Evolutionary conservation across 345 rosid genomes (phyloP), one percentile per base, ranked within the genome.

Genomic region (Salix exigua): DNA sequence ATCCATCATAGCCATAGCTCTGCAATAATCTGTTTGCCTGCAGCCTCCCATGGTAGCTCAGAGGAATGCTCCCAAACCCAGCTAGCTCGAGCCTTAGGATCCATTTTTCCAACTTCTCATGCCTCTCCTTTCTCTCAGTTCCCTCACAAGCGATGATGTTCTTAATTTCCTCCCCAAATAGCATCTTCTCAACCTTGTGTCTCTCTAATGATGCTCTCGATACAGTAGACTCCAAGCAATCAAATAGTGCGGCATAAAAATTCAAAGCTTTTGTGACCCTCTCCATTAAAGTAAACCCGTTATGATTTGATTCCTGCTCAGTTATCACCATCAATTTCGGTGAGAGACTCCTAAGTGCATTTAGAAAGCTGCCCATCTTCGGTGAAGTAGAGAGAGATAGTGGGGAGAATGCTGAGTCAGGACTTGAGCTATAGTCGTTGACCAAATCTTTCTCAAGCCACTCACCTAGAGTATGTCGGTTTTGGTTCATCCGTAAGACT

Each of bases 31-130:
- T 75, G 74, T 71, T 88, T 14, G 92, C 93, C 60, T 88, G 92
- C 86, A 89, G 53, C 86, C 84, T 84, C 2, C 89, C 93, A 65
- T 88, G 83, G 83, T 85, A 88, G 79, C 96, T 88, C 77, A 91
- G 82, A 48, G 89, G 88, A 68, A 88, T 88, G 78, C 75, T 83
- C 33, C 86, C 88, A 23, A 91, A 91, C 48, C 96, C 90, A 1
- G 90, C 87, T 69, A 87, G 61, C 65, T 89, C 96, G 3, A 91
- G 86, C 82, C 96, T 81, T 58, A 85, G 69, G 67, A 85, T 80
- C 96, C 96, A 91, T 74, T 87, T 89, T 75, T 89, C 96, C 21
- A 91, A 85, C 79, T 88, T 89, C 75, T 91, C 96, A 51, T 89
- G 96, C 76, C 96, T 91, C 78, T 87, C 89, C 78, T 77, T 91